Percentiles rank a stretch among this genome's conserved stretches.
phyloP scores from a whole-genome alignment of 2,329 filamentous ascomycete genomes.

The Myriosclerotinia scirpicola region DNA sequence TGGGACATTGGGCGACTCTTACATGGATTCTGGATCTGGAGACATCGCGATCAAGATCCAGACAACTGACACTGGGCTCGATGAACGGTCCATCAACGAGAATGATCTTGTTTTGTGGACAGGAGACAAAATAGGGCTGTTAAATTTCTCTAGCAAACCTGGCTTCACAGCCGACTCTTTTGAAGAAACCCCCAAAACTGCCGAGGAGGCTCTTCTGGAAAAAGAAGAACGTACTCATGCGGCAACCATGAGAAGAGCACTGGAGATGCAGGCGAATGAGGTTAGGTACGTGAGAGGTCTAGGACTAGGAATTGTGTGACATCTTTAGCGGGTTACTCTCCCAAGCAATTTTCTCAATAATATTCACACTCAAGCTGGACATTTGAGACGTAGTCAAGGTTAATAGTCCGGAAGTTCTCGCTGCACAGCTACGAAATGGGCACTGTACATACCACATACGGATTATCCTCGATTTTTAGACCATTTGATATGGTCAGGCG shows the following conservation, averaged over 20 bases:
- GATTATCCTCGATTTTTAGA: conserved; percentile 18
- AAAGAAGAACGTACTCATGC: conserved; percentile 61
- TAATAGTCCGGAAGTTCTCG: conserved; percentile 17
- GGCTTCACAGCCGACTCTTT: conserved; percentile 54
- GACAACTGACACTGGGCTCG: conserved; percentile 45
- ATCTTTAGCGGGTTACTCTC: conserved; percentile 13
- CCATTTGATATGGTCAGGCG: conserved; percentile 26
- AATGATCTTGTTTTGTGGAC: conserved; percentile 85
- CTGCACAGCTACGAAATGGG: conserved; percentile 18
- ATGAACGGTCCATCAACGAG: conserved; percentile 46
- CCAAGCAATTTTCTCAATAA: neutral
- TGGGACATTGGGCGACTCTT: conserved; percentile 45
- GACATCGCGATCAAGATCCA: conserved; percentile 82
- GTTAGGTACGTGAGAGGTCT: conserved; percentile 70
- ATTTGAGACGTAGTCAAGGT: conserved; percentile 11
- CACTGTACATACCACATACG: conserved; percentile 24
- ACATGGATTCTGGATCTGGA: conserved; percentile 50
- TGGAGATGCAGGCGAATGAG: conserved; percentile 68
- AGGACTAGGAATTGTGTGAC: conserved; percentile 47
- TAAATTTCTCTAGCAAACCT: conserved; percentile 59
- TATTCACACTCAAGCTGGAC: conserved; percentile 10
- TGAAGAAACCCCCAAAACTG: conserved; percentile 44
- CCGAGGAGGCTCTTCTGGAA: conserved; percentile 52
- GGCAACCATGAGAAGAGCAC: conserved; percentile 69
- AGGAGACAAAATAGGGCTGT: conserved; percentile 75